These are phyloP conservation scores for Colletotrichum orchidophilum DNA, from an alignment of 2,329 filamentous ascomycete genomes.

Conservation along the genomic window DNA sequence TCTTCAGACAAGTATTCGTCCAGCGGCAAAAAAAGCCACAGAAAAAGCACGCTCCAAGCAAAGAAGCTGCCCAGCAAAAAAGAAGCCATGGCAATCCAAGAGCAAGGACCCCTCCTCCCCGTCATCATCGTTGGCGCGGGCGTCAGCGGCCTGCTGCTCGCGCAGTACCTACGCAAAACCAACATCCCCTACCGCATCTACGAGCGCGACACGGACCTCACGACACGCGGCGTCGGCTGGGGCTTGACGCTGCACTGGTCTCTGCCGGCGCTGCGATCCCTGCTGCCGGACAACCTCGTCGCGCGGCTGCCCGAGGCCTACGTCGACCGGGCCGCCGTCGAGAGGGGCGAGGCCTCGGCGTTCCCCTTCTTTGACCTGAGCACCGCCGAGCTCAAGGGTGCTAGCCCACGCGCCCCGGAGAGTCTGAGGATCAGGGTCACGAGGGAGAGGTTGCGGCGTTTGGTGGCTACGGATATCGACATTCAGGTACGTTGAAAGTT, in stretches of 20 bases:
- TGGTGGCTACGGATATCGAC: constrained; percentile 57
- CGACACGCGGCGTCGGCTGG: constrained; percentile 64
- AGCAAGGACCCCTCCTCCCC: constrained; percentile 32
- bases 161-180: constrained; percentile 44
- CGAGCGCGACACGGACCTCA: constrained; percentile 60
- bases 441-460: constrained; percentile 53
- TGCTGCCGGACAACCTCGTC: constrained; percentile 59
- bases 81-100: constrained; percentile 2
- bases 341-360: constrained; percentile 53
- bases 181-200: constrained; percentile 57
- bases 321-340: constrained; percentile 61
- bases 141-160: constrained; percentile 48
- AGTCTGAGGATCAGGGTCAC: constrained; percentile 57
- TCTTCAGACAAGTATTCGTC: not conserved
- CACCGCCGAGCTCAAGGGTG: constrained; percentile 51
- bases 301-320: constrained; percentile 58
- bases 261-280: constrained; percentile 57
- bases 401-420: constrained; percentile 55
- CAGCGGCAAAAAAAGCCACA: not conserved
- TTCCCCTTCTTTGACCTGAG: constrained; percentile 67
- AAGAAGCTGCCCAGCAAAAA: not conserved
- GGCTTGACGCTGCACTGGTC: constrained; percentile 73
- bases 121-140: constrained; percentile 50
- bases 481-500: constrained; percentile 50
- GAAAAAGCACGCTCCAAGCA: not conserved